A percentile compares a stretch with the other conserved stretches of the same genome.
Evolutionary conservation across 2,329 filamentous ascomycete genomes (phyloP).

Genomic region (Tolypocladium paradoxum): DNA sequence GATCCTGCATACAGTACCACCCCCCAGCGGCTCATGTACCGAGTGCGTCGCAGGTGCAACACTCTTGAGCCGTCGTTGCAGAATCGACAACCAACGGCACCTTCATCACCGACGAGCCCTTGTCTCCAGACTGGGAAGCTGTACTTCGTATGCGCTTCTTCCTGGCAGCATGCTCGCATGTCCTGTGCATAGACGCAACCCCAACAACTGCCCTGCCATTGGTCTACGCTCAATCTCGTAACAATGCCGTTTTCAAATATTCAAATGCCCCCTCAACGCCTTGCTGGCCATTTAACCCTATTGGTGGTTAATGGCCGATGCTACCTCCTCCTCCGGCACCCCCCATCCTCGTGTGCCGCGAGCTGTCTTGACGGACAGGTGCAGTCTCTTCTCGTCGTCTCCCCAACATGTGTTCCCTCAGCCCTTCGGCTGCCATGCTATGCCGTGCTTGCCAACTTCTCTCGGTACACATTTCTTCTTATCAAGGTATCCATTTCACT

Average conservation of each 20-base stretch:
- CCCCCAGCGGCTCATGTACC: too few relatives aligned
- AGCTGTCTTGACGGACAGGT: neutral
- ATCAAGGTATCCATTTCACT: neutral
- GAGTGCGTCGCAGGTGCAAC: too few relatives aligned
- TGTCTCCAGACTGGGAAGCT: neutral
- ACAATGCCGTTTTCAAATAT: neutral
- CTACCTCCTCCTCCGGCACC: neutral
- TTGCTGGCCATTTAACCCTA: neutral
- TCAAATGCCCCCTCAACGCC: conserved; percentile 1
- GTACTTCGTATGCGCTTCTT: neutral
- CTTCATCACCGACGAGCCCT: neutral
- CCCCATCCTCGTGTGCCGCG: neutral
- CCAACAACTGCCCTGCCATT: neutral
- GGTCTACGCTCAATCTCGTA: neutral
- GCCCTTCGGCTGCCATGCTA: neutral
- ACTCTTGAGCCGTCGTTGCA: too few relatives aligned
- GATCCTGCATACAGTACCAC: too few relatives aligned
- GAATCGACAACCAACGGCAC: too few relatives aligned
- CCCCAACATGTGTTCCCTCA: neutral
- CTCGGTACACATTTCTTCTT: neutral
- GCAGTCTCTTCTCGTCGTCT: neutral
- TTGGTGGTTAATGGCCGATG: neutral
- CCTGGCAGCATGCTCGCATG: neutral
- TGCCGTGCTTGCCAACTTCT: neutral
- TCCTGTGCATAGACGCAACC: neutral